A percentile compares a stretch with the other conserved stretches of the same genome.
Conservation (phyloP, 768 basidiomycete genomes). For the Russula vinacea region DNA sequence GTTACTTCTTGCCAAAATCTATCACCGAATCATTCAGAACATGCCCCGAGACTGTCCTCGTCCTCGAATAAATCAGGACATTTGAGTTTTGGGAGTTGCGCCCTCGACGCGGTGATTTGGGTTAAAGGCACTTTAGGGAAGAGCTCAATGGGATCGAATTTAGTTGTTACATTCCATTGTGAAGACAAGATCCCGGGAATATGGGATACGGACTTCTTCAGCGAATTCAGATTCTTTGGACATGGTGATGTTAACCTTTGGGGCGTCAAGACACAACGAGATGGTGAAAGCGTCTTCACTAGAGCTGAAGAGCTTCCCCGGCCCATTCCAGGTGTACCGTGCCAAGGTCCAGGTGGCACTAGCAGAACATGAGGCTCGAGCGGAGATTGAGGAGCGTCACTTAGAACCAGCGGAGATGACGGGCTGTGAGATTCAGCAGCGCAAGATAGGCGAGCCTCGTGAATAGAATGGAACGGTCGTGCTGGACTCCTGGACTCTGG, state of each 20-base stretch:
- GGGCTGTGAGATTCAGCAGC: not conserved
- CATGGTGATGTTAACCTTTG: slow-evolving; percentile 1
- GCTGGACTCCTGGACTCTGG: no score
- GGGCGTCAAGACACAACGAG: not conserved
- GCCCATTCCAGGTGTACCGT: not conserved
- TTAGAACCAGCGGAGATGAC: not conserved
- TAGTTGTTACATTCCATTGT: slow-evolving; percentile 1
- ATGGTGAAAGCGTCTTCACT: slow-evolving; percentile 2
- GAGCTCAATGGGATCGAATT: slow-evolving; percentile 8
- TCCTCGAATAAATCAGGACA: slow-evolving; percentile 18
- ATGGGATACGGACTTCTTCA: not conserved
- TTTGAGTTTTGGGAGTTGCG: slow-evolving; percentile 1
- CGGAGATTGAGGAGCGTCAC: not conserved
- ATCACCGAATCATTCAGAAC: not conserved
- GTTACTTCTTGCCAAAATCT: not conserved
- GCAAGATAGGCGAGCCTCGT: not conserved
- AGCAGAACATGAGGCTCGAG: not conserved
- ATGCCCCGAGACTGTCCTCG: not conserved
- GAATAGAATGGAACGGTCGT: not conserved
- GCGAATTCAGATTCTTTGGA: not conserved
- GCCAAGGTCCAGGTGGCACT: not conserved
- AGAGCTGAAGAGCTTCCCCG: not conserved
- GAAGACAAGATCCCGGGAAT: not conserved
- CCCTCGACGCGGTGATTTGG: not conserved
- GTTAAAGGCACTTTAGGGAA: not conserved